phyloP scores from a whole-genome alignment of 2,329 filamentous ascomycete genomes.

The Graphilbum sp. region DNA sequence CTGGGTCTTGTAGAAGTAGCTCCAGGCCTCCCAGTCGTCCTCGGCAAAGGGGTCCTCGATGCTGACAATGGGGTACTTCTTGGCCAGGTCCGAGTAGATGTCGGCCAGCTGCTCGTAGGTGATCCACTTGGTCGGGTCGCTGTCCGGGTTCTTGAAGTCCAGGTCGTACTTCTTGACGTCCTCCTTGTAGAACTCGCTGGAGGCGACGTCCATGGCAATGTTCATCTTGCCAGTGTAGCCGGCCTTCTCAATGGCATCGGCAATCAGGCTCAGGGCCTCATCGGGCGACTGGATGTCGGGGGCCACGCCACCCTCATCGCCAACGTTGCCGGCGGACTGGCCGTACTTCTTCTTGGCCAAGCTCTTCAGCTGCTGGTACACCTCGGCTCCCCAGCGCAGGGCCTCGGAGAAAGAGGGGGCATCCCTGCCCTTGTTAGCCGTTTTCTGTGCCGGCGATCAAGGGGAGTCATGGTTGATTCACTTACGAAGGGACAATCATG shows the following conservation, averaged over 20 bases:
- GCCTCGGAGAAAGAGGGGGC: slow-evolving; percentile 89
- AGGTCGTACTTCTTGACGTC: slow-evolving; percentile 99
- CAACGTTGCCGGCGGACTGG: slow-evolving; percentile 95
- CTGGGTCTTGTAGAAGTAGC: slow-evolving; percentile 99
- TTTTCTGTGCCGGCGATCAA: background rate
- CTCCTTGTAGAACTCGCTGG: slow-evolving; percentile 97
- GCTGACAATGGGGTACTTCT: slow-evolving; percentile 96
- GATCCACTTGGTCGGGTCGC: slow-evolving; percentile 92
- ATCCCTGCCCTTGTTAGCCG: slow-evolving; percentile 29
- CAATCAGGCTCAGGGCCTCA: slow-evolving; percentile 94
- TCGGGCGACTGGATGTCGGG: slow-evolving; percentile 95
- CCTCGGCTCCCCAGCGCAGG: slow-evolving; percentile 89
- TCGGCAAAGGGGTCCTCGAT: slow-evolving; percentile 99
- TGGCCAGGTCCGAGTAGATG: slow-evolving; percentile 70
- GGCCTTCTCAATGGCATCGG: slow-evolving; percentile 80
- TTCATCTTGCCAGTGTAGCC: slow-evolving; percentile 94
- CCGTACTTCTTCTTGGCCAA: slow-evolving; percentile 99
- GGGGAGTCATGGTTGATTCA: too few species aligned
- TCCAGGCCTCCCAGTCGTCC: slow-evolving; percentile 99
- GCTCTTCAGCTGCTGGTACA: slow-evolving; percentile 94
- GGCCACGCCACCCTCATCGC: slow-evolving; percentile 98
- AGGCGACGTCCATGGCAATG: slow-evolving; percentile 98
- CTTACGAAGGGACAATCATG: slow-evolving; percentile 78
- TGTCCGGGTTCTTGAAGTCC: slow-evolving; percentile 99
- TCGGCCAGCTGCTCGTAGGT: slow-evolving; percentile 94